These are phyloP conservation scores for Huntiella bhutanensis DNA, from an alignment of 2,329 filamentous ascomycete genomes.

Conservation along the genomic window DNA sequence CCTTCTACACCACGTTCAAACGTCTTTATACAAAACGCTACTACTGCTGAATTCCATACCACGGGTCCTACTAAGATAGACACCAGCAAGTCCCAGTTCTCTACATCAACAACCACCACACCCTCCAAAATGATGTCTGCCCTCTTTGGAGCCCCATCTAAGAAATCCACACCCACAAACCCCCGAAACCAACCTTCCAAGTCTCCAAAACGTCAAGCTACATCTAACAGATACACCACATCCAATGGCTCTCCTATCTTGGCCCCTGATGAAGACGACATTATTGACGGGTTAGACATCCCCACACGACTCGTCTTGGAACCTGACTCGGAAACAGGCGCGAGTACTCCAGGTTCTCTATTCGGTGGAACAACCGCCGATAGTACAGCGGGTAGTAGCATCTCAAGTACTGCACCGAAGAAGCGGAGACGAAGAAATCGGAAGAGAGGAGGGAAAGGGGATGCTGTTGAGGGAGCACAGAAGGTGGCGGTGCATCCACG, in stretches of 20 bases:
- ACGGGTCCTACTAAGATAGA: conserved; percentile 9
- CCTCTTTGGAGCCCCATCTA: conserved; percentile 2
- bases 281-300: conserved; percentile 10
- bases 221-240: neutral
- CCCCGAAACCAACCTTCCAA: neutral
- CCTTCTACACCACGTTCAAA: neutral
- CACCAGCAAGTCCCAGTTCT: neutral
- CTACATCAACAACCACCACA: neutral
- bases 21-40: conserved; percentile 4
- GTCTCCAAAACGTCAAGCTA: conserved; percentile 1
- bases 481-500: neutral
- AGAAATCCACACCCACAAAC: too few relatives aligned
- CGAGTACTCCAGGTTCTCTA: neutral
- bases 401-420: neutral
- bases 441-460: neutral
- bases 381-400: conserved; percentile 5
- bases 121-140: conserved; percentile 9
- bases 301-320: neutral
- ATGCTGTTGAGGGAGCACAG: neutral
- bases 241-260: conserved; percentile 4
- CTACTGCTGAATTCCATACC: neutral
- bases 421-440: conserved; percentile 1
- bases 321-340: neutral
- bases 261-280: conserved; percentile 9
- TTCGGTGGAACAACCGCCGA: conserved; percentile 7